A percentile compares a stretch with the other conserved stretches of the same genome.
phyloP scores from a whole-genome alignment of 305 asterid species.

The Fraxinus nigra region DNA sequence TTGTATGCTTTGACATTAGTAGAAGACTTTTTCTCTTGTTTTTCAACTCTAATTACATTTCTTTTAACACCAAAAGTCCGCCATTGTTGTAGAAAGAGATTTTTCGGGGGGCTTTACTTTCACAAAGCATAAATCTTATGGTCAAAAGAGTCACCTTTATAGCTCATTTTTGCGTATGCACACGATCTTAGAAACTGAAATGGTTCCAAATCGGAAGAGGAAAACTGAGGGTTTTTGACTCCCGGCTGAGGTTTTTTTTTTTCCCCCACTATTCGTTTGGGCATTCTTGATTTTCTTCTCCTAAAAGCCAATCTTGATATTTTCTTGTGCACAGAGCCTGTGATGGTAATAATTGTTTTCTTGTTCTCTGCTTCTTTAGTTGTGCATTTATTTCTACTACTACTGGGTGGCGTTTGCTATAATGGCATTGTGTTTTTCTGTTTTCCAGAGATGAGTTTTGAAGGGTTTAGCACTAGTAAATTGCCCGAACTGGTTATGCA shows the following conservation, averaged over 20 bases:
- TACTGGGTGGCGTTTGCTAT: slow-evolving; percentile 21
- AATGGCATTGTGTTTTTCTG: slow-evolving; percentile 16
- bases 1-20: slow-evolving; percentile 45
- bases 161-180: slow-evolving; percentile 32
- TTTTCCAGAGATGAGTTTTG: slow-evolving; percentile 64
- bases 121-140: slow-evolving; percentile 26
- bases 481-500: slow-evolving; percentile 46
- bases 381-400: slow-evolving; percentile 9
- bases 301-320: slow-evolving; percentile 45
- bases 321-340: slow-evolving; percentile 32
- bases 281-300: slow-evolving; percentile 34
- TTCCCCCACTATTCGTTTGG: slow-evolving; percentile 29
- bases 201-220: slow-evolving; percentile 32
- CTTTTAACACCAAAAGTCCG: slow-evolving; percentile 46
- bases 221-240: slow-evolving; percentile 35
- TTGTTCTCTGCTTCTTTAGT: slow-evolving; percentile 14
- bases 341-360: slow-evolving; percentile 35
- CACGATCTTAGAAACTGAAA: slow-evolving; percentile 21
- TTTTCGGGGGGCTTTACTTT: slow-evolving; percentile 35
- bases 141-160: slow-evolving; percentile 50
- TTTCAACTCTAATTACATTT: slow-evolving; percentile 24
- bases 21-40: slow-evolving; percentile 40
- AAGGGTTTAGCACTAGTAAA: slow-evolving; percentile 54
- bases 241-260: slow-evolving; percentile 16
- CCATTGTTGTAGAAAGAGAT: slow-evolving; percentile 32